phyloP scores from a whole-genome alignment of 352 stramenopile genomes.

The Phytophthora idaei region DNA sequence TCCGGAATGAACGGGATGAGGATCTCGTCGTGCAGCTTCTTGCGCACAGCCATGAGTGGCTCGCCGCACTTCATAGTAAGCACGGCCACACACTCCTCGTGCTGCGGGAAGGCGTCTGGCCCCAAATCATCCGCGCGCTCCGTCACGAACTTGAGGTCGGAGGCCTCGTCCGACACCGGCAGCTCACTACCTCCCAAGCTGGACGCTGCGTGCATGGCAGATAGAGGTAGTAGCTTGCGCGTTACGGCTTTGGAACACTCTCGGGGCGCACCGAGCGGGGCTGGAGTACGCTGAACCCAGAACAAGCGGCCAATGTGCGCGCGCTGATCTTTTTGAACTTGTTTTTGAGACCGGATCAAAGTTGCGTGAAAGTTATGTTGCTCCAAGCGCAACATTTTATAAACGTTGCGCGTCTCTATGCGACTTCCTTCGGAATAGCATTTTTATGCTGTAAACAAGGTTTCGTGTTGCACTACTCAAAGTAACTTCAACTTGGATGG shows the following conservation, averaged over 20 bases:
- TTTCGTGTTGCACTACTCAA: too few species aligned
- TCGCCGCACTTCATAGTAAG: constrained; percentile 84
- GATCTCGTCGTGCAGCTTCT: constrained; percentile 83
- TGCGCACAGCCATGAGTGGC: constrained; percentile 74
- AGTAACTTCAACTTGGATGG: too few species aligned
- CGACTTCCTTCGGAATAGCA: too few species aligned
- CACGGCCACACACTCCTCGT: constrained; percentile 66
- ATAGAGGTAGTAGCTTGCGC: constrained; percentile 19
- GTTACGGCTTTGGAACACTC: constrained; percentile 5
- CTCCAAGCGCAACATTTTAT: not conserved
- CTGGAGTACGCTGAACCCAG: not conserved
- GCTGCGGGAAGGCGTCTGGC: constrained; percentile 53
- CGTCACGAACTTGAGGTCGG: constrained; percentile 43
- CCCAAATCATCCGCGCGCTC: constrained; percentile 34
- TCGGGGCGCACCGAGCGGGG: not conserved
- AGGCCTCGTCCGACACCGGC: constrained; percentile 24
- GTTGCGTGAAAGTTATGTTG: constrained; percentile 1
- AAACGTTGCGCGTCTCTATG: not conserved
- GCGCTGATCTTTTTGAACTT: constrained; percentile 26
- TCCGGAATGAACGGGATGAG: constrained; percentile 68
- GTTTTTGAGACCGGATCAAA: constrained; percentile 6
- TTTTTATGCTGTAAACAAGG: too few species aligned
- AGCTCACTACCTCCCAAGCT: constrained; percentile 27
- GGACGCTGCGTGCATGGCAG: constrained; percentile 27
- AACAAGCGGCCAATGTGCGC: not conserved